Conservation (phyloP, 108 stramenopile species). For the Mediolabrus comicus region DNA sequence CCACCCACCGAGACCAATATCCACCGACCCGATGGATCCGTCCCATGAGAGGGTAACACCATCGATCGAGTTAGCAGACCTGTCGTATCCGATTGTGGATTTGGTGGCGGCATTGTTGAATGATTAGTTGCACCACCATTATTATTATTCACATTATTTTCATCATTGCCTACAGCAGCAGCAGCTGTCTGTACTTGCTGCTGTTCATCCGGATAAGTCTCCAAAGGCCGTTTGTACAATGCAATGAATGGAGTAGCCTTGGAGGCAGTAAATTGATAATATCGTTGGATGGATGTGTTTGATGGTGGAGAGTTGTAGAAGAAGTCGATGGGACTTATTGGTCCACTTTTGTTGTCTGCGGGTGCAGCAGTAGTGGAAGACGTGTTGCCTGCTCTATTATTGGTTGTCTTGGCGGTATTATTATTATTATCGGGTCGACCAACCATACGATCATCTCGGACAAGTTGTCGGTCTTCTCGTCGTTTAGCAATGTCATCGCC, state of each 20-base stretch:
- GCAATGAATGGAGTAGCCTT: conserved; percentile 79
- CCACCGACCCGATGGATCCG: conserved; percentile 76
- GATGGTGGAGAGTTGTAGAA: conserved; percentile 18
- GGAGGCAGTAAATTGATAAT: conserved; percentile 83
- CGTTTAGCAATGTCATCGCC: too few species aligned
- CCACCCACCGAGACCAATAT: conserved; percentile 83
- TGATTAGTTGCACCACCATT: background rate
- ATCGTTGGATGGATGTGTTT: conserved; percentile 81
- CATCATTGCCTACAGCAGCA: background rate
- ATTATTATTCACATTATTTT: background rate
- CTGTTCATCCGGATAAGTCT: conserved; percentile 25
- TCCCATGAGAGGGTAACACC: conserved; percentile 84
- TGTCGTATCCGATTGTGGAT: conserved; percentile 59
- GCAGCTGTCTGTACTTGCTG: too few species aligned
- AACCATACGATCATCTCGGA: background rate
- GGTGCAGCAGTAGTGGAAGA: background rate
- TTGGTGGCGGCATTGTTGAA: conserved; percentile 1
- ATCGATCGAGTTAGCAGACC: conserved; percentile 75
- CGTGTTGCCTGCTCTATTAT: background rate
- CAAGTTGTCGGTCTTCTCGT: too few species aligned
- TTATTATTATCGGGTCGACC: background rate
- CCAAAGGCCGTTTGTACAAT: conserved; percentile 69
- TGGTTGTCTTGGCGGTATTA: background rate
- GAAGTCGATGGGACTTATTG: conserved; percentile 10
- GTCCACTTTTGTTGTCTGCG: background rate